Evolutionary conservation across 2,329 filamentous ascomycete species (phyloP).

Genomic region (Aspergillus brunneoviolaceus): DNA sequence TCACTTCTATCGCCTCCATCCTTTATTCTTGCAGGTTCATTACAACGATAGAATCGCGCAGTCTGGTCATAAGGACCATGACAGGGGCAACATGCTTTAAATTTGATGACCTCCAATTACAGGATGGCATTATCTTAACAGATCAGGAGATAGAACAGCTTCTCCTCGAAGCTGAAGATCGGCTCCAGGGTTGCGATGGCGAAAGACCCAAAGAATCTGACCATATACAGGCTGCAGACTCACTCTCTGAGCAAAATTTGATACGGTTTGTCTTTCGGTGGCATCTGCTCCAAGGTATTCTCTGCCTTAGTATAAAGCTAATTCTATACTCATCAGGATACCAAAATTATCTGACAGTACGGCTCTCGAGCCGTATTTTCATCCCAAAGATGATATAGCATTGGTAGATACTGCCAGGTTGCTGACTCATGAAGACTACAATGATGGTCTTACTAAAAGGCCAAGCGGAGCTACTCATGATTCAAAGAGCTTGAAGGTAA

Average conservation of each 20-base stretch:
- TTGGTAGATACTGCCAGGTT: conserved; percentile 54
- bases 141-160: conserved; percentile 65
- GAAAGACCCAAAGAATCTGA: background rate
- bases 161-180: conserved; percentile 61
- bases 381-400: conserved; percentile 53
- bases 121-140: conserved; percentile 49
- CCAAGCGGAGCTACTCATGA: conserved; percentile 4
- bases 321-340: conserved; percentile 37
- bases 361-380: conserved; percentile 56
- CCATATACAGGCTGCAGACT: background rate
- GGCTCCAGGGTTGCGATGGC: conserved; percentile 44
- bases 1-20: background rate
- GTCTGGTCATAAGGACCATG: conserved; percentile 1
- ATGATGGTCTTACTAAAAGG: conserved; percentile 14
- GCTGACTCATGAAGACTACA: conserved; percentile 48
- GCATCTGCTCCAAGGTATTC: background rate
- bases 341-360: conserved; percentile 51
- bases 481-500: conserved; percentile 45
- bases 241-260: background rate
- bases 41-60: background rate
- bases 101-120: background rate
- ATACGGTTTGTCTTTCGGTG: conserved; percentile 15
- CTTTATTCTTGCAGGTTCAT: background rate
- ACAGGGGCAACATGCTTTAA: conserved; percentile 1
- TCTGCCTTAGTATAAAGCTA: background rate